phyloP scores from a whole-genome alignment of 495 filamentous ascomycete genomes.

The Tricharina praecox region DNA sequence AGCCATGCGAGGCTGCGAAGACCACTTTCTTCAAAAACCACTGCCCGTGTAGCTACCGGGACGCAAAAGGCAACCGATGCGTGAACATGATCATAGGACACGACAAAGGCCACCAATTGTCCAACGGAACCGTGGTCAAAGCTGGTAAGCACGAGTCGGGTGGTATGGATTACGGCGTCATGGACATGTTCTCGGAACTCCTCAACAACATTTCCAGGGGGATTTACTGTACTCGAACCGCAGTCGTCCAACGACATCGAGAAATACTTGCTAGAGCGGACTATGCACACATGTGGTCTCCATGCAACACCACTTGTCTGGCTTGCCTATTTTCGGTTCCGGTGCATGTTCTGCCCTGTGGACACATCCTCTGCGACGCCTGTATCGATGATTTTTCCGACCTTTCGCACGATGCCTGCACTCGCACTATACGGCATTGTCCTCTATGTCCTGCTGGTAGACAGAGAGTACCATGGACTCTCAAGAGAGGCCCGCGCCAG shows the following conservation, averaged over 20 bases:
- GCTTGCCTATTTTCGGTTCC: slow-evolving; percentile 29
- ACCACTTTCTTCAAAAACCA: slow-evolving; percentile 15
- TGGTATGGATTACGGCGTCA: too few relatives aligned
- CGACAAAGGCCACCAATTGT: slow-evolving; percentile 25
- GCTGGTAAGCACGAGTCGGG: slow-evolving; percentile 19
- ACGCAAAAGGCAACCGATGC: slow-evolving; percentile 9
- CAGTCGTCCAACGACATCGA: too few relatives aligned
- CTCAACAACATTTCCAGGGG: too few relatives aligned
- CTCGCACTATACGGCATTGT: slow-evolving; percentile 1
- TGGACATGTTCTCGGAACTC: too few relatives aligned
- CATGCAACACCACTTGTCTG: slow-evolving; percentile 29
- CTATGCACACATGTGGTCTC: too few relatives aligned
- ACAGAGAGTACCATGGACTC: neutral
- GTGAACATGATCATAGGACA: slow-evolving; percentile 5
- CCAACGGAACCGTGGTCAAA: slow-evolving; percentile 20
- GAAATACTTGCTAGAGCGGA: too few relatives aligned
- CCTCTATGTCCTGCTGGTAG: neutral
- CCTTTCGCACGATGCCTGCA: neutral
- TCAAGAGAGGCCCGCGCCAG: slow-evolving; percentile 25
- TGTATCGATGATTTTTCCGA: slow-evolving; percentile 22
- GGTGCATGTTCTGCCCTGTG: slow-evolving; percentile 29
- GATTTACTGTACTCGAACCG: too few relatives aligned
- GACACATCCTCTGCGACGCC: slow-evolving; percentile 29
- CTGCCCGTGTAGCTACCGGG: slow-evolving; percentile 18
- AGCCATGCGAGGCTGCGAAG: slow-evolving; percentile 12